Conservation (phyloP, 2,329 filamentous ascomycete genomes). For the Colletotrichum paranaense region DNA sequence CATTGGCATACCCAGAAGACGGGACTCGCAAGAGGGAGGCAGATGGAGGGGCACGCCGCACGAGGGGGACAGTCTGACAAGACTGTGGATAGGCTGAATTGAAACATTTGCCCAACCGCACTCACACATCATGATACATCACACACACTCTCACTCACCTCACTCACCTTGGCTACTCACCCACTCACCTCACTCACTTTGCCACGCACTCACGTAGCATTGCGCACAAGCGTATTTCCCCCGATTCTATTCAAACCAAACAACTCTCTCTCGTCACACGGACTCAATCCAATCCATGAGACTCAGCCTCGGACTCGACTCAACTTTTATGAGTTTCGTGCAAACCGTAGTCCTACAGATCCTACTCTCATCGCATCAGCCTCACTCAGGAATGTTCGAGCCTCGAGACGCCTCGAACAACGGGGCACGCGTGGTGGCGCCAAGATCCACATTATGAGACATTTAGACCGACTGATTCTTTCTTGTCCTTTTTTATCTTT, state of each 20-base stretch:
- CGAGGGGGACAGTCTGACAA: background rate
- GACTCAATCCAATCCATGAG: background rate
- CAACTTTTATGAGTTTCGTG: background rate
- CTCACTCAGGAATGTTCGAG: background rate
- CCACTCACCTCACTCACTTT: background rate
- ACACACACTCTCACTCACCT: constrained; percentile 12
- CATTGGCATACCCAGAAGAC: background rate
- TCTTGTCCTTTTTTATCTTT: background rate
- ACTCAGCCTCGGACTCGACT: constrained; percentile 5
- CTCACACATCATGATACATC: background rate
- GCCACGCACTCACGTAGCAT: background rate
- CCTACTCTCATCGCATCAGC: background rate
- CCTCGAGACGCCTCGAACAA: background rate
- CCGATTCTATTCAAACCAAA: background rate
- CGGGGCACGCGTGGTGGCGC: background rate
- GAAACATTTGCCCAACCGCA: constrained; percentile 32
- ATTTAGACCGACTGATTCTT: background rate
- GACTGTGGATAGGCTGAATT: constrained; percentile 16
- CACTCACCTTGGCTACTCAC: background rate
- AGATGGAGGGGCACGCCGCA: background rate
- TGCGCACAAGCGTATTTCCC: constrained; percentile 11
- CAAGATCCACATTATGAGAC: background rate
- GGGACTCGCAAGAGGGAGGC: background rate
- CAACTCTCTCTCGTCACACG: background rate
- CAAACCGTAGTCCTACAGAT: background rate